Base-by-base conservation (phyloP, 2,329 filamentous ascomycete genomes). In the Calonectria multiphialidica region DNA sequence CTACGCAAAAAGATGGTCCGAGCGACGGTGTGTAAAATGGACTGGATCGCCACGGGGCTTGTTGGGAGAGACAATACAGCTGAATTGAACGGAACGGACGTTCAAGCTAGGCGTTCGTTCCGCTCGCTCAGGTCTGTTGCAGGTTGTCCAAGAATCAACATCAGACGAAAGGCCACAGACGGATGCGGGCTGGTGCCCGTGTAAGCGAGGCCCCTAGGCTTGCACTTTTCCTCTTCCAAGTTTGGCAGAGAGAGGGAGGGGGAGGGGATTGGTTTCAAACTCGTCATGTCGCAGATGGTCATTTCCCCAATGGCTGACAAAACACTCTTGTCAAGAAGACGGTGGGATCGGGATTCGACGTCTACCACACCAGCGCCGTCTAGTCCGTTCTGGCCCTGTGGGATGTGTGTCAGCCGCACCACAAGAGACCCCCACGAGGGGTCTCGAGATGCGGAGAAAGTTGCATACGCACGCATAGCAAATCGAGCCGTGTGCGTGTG, bases 41-140 rank as follows among this genome's bases (percentile, higher is more conserved):
- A n/a, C 10, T 8, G 33, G 62, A 66, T 53, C 44, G 18, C 35
- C 57, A 13, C 18, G 44, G 35, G 37, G 35, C 65, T 68, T 59
- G 53, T 40, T 45, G 53, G 23, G 40, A 57, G 28, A 67, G 63
- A 42, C 37, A 57, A 33, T n/a, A 59, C 30, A 63, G 69, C 68
- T 59, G 53, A 15, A 23, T 40, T n/a, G 53, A 15, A 23, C 16
- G n/a, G 13, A 63, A 68, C 53, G 50, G 69, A 71, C 72, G 66
- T 72, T 78, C 64, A 66, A 70, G 68, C 75, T 71, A 50, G 50
- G 53, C 47, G 66, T 74, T 74, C 68, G 72, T 76, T 67, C 73
- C 71, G 70, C 53, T 71, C 47, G 64, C 40, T 61, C 45, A 57
- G 64, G 25, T 68, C 33, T 21, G 59, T 37, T 57, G 64, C 49